These are phyloP conservation scores for Mycena kentingensis DNA, from an alignment of 768 basidiomycete genomes.

Conservation along the genomic window DNA sequence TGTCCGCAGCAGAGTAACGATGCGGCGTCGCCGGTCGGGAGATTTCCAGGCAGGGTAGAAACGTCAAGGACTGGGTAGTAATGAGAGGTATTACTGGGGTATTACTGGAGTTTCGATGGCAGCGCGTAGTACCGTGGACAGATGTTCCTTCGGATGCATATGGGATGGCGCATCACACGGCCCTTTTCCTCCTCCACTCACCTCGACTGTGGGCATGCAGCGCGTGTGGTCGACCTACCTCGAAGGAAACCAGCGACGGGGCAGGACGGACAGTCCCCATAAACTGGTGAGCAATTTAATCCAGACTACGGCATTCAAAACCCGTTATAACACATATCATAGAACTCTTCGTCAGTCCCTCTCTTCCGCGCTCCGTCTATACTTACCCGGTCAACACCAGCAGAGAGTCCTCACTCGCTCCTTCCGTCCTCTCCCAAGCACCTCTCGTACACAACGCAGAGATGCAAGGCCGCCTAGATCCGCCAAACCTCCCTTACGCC, in stretches of 20 bases:
- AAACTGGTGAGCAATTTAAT: constrained; percentile 20
- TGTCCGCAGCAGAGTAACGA: no score
- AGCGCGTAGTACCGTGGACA: no score
- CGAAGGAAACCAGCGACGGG: constrained; percentile 23
- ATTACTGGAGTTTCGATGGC: no score
- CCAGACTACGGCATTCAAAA: constrained; percentile 18
- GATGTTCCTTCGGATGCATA: not conserved
- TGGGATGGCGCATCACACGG: not conserved
- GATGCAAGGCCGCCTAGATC: constrained; percentile 37
- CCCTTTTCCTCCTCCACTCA: not conserved
- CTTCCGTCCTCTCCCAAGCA: constrained; percentile 49
- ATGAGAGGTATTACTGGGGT: no score
- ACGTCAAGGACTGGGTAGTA: no score
- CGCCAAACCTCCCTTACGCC: constrained; percentile 37
- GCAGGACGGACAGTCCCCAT: constrained; percentile 13
- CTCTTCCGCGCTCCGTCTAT: not conserved
- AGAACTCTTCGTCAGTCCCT: constrained; percentile 22
- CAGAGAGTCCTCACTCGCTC: constrained; percentile 38
- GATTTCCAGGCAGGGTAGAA: no score
- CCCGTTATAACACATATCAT: constrained; percentile 4
- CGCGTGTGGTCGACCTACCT: constrained; percentile 48
- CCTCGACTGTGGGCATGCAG: constrained; percentile 31
- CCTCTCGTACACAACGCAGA: constrained; percentile 51
- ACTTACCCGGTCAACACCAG: constrained; percentile 8
- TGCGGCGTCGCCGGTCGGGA: no score